Percentiles rank a stretch among this genome's conserved stretches.
Evolutionary conservation across 371 early-diverging fungal species (phyloP).

Genomic region (Ordospora pajunii): DNA sequence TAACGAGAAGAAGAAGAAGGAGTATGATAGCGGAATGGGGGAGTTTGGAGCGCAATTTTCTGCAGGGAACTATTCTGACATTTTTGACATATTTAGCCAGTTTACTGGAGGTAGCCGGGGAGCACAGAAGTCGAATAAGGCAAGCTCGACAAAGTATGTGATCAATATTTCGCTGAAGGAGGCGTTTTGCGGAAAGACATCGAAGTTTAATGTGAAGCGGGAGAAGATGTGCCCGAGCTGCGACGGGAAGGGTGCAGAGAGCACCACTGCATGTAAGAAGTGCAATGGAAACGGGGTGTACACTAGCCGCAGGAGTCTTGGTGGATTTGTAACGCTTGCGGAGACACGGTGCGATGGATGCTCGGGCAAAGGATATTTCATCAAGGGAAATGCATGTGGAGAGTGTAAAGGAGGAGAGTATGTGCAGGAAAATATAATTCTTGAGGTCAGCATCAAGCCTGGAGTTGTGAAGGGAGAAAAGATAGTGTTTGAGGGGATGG

Average conservation of each 20-base stretch:
- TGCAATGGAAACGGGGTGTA: conserved; percentile 57
- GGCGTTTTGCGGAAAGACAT: conserved; percentile 39
- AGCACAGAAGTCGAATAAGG: conserved; percentile 34
- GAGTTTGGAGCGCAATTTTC: conserved; percentile 8
- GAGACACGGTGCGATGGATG: conserved; percentile 51
- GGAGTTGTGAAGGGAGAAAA: conserved; percentile 45
- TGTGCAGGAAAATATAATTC: conserved; percentile 2
- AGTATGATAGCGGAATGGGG: conserved; percentile 56
- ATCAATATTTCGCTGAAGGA: conserved; percentile 50
- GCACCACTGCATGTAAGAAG: conserved; percentile 41
- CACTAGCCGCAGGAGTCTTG: conserved; percentile 23
- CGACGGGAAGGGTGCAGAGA: conserved; percentile 52
- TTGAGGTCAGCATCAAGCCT: conserved; percentile 47
- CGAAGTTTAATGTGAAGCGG: conserved; percentile 45
- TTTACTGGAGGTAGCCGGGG: conserved; percentile 34
- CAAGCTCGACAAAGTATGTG: conserved; percentile 36
- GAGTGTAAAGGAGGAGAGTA: conserved; percentile 52
- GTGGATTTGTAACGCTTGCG: conserved; percentile 35
- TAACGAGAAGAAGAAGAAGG: conserved; percentile 51
- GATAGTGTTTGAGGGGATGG: conserved; percentile 41
- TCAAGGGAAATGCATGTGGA: conserved; percentile 49
- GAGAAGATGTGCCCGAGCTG: conserved; percentile 53
- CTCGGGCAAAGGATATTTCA: conserved; percentile 33
- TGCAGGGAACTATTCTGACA: conserved; percentile 30
- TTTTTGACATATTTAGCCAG: conserved; percentile 55